Evolutionary conservation across 257 asterid species (phyloP).

Genomic region (Solanum peruvianum): DNA sequence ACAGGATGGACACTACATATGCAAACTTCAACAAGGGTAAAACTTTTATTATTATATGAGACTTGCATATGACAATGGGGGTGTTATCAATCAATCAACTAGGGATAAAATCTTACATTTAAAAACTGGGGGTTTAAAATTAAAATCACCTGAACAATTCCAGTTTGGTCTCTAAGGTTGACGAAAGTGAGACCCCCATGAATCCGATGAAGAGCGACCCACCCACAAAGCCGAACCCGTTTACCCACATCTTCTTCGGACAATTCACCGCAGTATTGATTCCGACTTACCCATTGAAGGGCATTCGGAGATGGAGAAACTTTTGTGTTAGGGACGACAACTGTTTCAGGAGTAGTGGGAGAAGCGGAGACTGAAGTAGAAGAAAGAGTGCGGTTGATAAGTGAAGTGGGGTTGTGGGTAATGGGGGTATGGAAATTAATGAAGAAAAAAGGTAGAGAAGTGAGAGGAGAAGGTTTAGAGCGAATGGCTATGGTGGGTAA

Average conservation of each 20-base stretch:
- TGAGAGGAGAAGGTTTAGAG: constrained; percentile 25
- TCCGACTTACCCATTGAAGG: constrained; percentile 75
- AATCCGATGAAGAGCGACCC: constrained; percentile 98
- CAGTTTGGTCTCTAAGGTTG: constrained; percentile 85
- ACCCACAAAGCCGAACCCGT: constrained; percentile 87
- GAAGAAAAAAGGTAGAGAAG: constrained; percentile 13
- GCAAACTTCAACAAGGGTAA: neutral
- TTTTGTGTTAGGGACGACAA: constrained; percentile 22
- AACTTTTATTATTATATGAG: neutral
- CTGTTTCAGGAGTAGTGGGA: constrained; percentile 14
- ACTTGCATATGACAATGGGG: neutral
- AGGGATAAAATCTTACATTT: neutral
- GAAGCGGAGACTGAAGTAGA: constrained; percentile 10
- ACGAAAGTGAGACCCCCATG: constrained; percentile 91
- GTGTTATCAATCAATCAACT: neutral
- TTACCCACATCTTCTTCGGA: constrained; percentile 59
- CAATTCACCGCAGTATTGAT: constrained; percentile 70
- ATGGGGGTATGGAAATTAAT: constrained; percentile 3
- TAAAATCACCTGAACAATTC: constrained; percentile 65
- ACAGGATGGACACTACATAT: neutral
- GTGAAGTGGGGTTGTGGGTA: neutral
- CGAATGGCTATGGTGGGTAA: constrained; percentile 56
- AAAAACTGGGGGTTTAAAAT: neutral
- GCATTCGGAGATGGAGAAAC: constrained; percentile 8
- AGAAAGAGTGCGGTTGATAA: constrained; percentile 21